Base-by-base conservation (phyloP, 805 yeast genomes). In the Candida insectalens region DNA sequence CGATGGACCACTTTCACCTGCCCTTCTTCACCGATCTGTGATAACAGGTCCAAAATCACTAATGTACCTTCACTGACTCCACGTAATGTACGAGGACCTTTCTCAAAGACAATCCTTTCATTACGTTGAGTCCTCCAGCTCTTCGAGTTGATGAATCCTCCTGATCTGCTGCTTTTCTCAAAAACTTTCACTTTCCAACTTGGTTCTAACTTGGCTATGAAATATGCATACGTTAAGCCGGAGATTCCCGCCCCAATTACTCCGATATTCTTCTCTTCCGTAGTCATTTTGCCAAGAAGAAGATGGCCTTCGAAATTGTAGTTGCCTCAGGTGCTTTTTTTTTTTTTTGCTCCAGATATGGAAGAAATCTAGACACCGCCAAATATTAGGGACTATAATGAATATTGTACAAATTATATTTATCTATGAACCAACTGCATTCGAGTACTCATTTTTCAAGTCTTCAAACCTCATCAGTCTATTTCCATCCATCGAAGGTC, bases 221-320 rank as follows among this genome's bases (percentile, higher is more conserved):
- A 82, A 46, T 78, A 81, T 1, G 81, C 72, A 49, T 71, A 82
- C 2, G 85, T 62, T 3, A 92, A 62, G 0, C 96, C 96, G 0
- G 95, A 81, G 2, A 89, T 71, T 1, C 98, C 98, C 1, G 83
- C 79, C 0, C 98, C 98, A 1, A 87, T 50, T 0, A 88, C 82
- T 1, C 82, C 87, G 2, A 87, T 76, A 15, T 30, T 37, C 1
- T 73, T 64, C 32, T 54, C 53, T 13, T 30, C 25, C 20, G 45
- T 30, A n/a, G n/a, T n/a, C n/a, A n/a, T n/a, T n/a, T n/a, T n/a
- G n/a, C n/a, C n/a, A n/a, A n/a, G n/a, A n/a, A n/a, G n/a, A n/a
- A n/a, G n/a, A n/a, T n/a, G n/a, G n/a, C n/a, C n/a, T n/a, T n/a
- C n/a, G n/a, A n/a, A n/a, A n/a, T n/a, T n/a, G n/a, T n/a, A n/a